Conservation (phyloP, 2,329 filamentous ascomycete species). For the Diaporthe aspalathi region DNA sequence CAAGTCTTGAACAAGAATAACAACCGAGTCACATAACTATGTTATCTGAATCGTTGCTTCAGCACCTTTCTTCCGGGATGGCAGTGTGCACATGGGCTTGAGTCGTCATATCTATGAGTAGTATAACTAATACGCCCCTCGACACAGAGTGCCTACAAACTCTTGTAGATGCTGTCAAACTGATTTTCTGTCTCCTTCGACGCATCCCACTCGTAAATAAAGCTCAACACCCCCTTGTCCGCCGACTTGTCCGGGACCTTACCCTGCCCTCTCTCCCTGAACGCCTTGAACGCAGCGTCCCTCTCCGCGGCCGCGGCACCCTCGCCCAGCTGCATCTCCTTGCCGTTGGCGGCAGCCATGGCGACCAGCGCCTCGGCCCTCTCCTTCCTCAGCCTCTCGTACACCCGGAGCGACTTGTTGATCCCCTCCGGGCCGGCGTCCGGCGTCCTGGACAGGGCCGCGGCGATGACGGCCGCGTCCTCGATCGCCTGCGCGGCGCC, state of each 20-base stretch:
- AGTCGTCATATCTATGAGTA: background rate
- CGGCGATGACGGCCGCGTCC: conserved; percentile 62
- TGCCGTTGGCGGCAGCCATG: conserved; percentile 58
- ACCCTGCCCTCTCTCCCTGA: conserved; percentile 53
- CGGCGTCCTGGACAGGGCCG: conserved; percentile 55
- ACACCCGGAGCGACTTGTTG: conserved; percentile 59
- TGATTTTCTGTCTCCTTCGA: conserved; percentile 33
- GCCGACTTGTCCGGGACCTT: conserved; percentile 67
- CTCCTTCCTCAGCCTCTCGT: conserved; percentile 64
- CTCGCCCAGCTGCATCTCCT: conserved; percentile 58
- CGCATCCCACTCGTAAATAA: conserved; percentile 39
- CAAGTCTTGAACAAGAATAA: no score
- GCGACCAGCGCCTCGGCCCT: conserved; percentile 61
- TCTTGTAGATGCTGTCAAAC: conserved; percentile 34
- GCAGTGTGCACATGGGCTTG: background rate
- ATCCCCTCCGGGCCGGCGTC: conserved; percentile 51
- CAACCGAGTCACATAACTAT: no score
- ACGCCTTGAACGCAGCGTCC: conserved; percentile 55
- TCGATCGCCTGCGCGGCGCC: conserved; percentile 75
- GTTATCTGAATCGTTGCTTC: no score
- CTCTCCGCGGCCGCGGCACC: conserved; percentile 58
- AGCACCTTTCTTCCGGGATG: no score
- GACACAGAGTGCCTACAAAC: background rate
- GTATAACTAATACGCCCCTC: no score
- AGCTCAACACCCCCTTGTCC: conserved; percentile 37